phyloP scores from a whole-genome alignment of 768 basidiomycete genomes.

The Crucibulum laeve region DNA sequence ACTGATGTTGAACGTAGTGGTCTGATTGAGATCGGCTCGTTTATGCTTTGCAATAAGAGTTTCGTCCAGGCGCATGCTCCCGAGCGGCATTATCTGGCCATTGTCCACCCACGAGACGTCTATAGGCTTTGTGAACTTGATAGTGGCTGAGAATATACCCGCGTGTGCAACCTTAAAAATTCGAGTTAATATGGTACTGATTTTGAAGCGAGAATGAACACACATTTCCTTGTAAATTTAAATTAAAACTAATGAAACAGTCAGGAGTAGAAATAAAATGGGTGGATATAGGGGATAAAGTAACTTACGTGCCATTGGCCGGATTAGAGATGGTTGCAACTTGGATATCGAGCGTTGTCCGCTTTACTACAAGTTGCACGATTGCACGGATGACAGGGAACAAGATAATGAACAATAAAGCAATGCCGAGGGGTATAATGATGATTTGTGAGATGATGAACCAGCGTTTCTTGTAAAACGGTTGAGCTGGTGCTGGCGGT shows the following conservation, averaged over 20 bases:
- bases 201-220: constrained; percentile 1
- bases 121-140: constrained; percentile 54
- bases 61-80: constrained; percentile 42
- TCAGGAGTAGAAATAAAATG: not conserved
- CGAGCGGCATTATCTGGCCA: constrained; percentile 45
- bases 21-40: constrained; percentile 60
- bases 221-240: constrained; percentile 53
- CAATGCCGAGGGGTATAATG: constrained; percentile 48
- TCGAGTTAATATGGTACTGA: not conserved
- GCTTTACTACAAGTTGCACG: constrained; percentile 59
- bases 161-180: constrained; percentile 54
- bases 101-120: constrained; percentile 55
- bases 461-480: constrained; percentile 58
- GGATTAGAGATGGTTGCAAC: constrained; percentile 47
- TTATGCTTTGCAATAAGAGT: constrained; percentile 46
- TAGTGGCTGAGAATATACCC: constrained; percentile 59
- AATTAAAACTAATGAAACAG: constrained; percentile 36
- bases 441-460: constrained; percentile 60
- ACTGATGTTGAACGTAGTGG: constrained; percentile 50
- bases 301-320: constrained; percentile 51
- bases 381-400: constrained; percentile 69
- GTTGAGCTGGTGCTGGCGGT: constrained; percentile 20
- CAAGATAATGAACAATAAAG: constrained; percentile 60
- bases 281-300: not conserved
- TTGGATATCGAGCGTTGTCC: constrained; percentile 48